Evolutionary conservation across 805 yeast species (phyloP).

Genomic region (Candida incommunis): DNA sequence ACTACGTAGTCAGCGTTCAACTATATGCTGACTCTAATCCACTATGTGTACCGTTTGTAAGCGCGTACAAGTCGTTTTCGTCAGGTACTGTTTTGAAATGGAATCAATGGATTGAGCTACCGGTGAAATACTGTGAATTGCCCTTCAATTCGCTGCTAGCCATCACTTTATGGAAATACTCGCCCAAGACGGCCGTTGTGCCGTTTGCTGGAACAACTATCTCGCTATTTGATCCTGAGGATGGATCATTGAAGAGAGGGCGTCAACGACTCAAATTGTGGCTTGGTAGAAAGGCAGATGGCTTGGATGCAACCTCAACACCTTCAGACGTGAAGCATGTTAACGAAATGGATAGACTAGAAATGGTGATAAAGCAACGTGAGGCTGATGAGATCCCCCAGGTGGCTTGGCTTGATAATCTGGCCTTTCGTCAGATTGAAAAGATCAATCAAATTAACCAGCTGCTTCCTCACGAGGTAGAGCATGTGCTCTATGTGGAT

Average conservation of each 20-base stretch:
- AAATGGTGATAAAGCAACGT: conserved; percentile 41
- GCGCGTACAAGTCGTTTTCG: conserved; percentile 33
- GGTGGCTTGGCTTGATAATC: conserved; percentile 61
- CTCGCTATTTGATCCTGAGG: conserved; percentile 39
- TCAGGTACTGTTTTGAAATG: conserved; percentile 33
- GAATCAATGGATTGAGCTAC: conserved; percentile 62
- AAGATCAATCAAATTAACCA: conserved; percentile 17
- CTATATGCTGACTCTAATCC: conserved; percentile 32
- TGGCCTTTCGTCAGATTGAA: conserved; percentile 44
- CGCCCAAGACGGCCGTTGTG: conserved; percentile 28
- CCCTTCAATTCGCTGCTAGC: conserved; percentile 46
- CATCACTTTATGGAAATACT: conserved; percentile 56
- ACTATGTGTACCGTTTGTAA: conserved; percentile 33
- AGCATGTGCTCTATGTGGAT: conserved; percentile 35
- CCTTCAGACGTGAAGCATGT: conserved; percentile 11
- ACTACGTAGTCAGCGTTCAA: conserved; percentile 28
- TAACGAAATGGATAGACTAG: conserved; percentile 33
- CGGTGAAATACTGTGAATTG: conserved; percentile 60
- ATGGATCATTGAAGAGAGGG: conserved; percentile 56
- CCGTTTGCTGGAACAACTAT: conserved; percentile 51
- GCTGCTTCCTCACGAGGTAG: conserved; percentile 4
- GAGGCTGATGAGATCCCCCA: conserved; percentile 52
- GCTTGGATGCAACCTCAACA: conserved; percentile 16
- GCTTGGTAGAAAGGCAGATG: conserved; percentile 23
- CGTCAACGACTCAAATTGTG: conserved; percentile 42